These are phyloP conservation scores for Allium cepa DNA, from an alignment of 106 monocot genomes.

Conservation along the genomic window DNA sequence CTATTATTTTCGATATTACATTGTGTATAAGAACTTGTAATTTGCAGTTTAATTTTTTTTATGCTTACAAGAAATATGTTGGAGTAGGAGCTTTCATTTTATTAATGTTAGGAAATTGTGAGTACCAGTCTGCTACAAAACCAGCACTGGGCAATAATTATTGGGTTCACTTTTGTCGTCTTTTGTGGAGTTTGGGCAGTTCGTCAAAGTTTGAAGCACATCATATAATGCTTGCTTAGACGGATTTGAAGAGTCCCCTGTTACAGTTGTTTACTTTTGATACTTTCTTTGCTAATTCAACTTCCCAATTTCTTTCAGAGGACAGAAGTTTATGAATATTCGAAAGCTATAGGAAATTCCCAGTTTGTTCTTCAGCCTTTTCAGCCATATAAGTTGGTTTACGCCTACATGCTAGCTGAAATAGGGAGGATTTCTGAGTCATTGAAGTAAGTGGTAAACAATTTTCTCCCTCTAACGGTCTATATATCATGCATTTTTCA, in stretches of 20 bases:
- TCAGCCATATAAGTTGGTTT: conserved; percentile 93
- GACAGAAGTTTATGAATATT: conserved; percentile 94
- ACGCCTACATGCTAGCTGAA: conserved; percentile 95
- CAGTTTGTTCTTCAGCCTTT: conserved; percentile 80
- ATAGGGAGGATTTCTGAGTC: conserved; percentile 90
- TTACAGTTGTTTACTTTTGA: background rate
- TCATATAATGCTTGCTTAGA: too few species aligned
- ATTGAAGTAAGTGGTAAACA: conserved; percentile 44
- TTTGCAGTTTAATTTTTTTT: too few species aligned
- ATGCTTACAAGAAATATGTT: too few species aligned
- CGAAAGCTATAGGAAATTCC: conserved; percentile 92
- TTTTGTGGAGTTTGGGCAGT: too few species aligned
- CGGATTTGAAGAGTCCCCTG: background rate
- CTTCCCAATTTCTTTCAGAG: conserved; percentile 42
- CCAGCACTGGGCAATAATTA: too few species aligned
- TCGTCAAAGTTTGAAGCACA: too few species aligned
- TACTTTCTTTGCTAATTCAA: background rate
- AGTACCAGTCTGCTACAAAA: too few species aligned
- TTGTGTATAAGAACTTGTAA: too few species aligned
- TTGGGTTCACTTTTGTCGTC: too few species aligned
- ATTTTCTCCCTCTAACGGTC: background rate
- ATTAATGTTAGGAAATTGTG: too few species aligned
- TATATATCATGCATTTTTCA: conserved; percentile 3
- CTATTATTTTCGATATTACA: too few species aligned
- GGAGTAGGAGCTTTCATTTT: too few species aligned